phyloP scores from a whole-genome alignment of 2,329 filamentous ascomycete genomes.

The Colletotrichum lini region DNA sequence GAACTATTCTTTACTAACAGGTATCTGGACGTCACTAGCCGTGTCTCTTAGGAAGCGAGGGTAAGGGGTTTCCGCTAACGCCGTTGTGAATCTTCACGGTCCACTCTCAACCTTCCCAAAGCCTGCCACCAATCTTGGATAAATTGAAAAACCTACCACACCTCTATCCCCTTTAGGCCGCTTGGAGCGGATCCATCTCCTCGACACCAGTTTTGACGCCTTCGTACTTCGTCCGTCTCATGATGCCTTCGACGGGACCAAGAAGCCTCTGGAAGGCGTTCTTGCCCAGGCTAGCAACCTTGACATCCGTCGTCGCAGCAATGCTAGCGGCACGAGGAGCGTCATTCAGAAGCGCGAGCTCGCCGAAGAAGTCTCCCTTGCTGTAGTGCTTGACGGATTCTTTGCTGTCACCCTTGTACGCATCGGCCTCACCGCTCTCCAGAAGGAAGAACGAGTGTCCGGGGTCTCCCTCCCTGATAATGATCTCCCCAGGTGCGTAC shows the following conservation, averaged over 20 bases:
- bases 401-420: conserved; percentile 81
- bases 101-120: conserved; percentile 31
- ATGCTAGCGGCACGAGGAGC: conserved; percentile 93
- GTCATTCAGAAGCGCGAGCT: conserved; percentile 93
- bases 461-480: conserved; percentile 92
- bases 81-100: conserved; percentile 37
- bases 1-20: conserved; percentile 44
- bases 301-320: conserved; percentile 86
- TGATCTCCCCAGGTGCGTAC: conserved; percentile 82
- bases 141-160: conserved; percentile 17
- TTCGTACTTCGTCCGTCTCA: conserved; percentile 82
- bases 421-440: conserved; percentile 88
- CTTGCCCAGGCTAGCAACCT: conserved; percentile 92
- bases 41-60: conserved; percentile 54
- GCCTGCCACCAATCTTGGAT: conserved; percentile 34
- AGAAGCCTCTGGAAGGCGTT: conserved; percentile 94
- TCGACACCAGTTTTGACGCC: conserved; percentile 74
- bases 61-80: conserved; percentile 49
- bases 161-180: conserved; percentile 45
- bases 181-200: conserved; percentile 76
- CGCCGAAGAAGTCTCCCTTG: conserved; percentile 97
- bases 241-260: conserved; percentile 93
- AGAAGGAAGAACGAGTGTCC: conserved; percentile 94
- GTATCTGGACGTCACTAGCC: conserved; percentile 54
- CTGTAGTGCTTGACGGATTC: conserved; percentile 83